Evolutionary conservation across 2,329 filamentous ascomycete species (phyloP).

Genomic region (Gremmenia infestans): DNA sequence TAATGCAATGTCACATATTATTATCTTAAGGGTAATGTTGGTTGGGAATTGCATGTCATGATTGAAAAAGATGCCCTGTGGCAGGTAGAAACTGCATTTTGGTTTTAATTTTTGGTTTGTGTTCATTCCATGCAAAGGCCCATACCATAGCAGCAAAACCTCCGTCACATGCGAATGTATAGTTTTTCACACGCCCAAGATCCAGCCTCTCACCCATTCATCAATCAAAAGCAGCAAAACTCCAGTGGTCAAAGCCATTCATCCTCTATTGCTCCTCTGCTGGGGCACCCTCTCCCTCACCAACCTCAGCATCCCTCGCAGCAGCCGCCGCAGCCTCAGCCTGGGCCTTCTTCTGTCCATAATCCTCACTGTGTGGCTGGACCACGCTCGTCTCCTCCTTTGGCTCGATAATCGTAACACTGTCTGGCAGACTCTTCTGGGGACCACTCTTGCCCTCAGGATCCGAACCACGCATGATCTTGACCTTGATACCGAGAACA

Average conservation of each 20-base stretch:
- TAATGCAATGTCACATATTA: too few species aligned
- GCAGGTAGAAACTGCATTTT: not conserved
- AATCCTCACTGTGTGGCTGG: slow-evolving; percentile 96
- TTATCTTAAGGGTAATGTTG: not conserved
- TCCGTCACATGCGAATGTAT: not conserved
- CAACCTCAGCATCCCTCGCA: slow-evolving; percentile 48
- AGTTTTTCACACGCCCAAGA: not conserved
- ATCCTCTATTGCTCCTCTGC: slow-evolving; percentile 33
- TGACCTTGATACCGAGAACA: slow-evolving; percentile 99
- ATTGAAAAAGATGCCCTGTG: not conserved
- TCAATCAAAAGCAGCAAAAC: slow-evolving; percentile 19
- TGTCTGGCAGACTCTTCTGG: slow-evolving; percentile 95
- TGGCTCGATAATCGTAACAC: slow-evolving; percentile 99
- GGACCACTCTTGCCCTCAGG: slow-evolving; percentile 98
- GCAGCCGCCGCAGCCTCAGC: slow-evolving; percentile 54
- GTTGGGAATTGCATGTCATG: not conserved
- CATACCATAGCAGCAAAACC: slow-evolving; percentile 12
- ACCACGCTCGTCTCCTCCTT: slow-evolving; percentile 98
- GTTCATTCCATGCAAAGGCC: slow-evolving; percentile 18
- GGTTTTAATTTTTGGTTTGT: not conserved
- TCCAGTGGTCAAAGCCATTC: slow-evolving; percentile 14
- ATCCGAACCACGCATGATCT: slow-evolving; percentile 99
- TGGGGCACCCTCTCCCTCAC: slow-evolving; percentile 47
- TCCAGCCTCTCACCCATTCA: slow-evolving; percentile 28
- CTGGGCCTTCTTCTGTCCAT: slow-evolving; percentile 71